phyloP scores from a whole-genome alignment of 2,329 filamentous ascomycete species.

The Pyricularia sp. region DNA sequence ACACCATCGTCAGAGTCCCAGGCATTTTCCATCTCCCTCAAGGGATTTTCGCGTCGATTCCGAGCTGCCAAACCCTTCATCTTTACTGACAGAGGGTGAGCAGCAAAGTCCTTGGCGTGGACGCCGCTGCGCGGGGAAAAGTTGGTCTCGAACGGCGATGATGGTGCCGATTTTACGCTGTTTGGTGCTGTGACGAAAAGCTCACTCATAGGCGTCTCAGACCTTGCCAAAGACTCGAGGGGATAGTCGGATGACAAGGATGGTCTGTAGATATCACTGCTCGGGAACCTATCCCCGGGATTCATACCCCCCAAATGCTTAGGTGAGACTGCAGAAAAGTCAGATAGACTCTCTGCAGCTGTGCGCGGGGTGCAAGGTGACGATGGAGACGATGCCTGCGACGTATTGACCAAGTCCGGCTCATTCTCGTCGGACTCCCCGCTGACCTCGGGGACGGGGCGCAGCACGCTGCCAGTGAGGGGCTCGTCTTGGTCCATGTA shows the following conservation, averaged over 20 bases:
- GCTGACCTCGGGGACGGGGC: conserved; percentile 24
- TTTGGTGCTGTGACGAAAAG: conserved; percentile 1
- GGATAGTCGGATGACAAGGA: neutral
- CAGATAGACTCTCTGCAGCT: neutral
- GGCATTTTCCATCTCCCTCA: neutral
- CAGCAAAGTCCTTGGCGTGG: neutral
- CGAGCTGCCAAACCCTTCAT: neutral
- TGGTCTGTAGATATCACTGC: neutral
- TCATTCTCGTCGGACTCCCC: conserved; percentile 18
- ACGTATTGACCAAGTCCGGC: neutral
- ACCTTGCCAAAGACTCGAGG: neutral
- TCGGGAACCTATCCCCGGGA: neutral
- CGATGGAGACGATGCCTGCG: neutral
- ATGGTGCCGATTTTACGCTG: neutral
- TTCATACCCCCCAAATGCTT: neutral
- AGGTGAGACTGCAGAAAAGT: neutral
- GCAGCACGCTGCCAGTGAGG: conserved; percentile 17
- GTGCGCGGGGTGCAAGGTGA: neutral
- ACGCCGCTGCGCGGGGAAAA: neutral
- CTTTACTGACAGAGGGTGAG: neutral
- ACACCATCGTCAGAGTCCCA: neutral
- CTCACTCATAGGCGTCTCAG: neutral
- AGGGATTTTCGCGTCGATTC: neutral
- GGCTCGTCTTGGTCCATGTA: neutral
- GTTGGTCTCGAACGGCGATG: neutral